Evolutionary conservation across 805 yeast species (phyloP).

Genomic region (Wickerhamomyces bisporus): DNA sequence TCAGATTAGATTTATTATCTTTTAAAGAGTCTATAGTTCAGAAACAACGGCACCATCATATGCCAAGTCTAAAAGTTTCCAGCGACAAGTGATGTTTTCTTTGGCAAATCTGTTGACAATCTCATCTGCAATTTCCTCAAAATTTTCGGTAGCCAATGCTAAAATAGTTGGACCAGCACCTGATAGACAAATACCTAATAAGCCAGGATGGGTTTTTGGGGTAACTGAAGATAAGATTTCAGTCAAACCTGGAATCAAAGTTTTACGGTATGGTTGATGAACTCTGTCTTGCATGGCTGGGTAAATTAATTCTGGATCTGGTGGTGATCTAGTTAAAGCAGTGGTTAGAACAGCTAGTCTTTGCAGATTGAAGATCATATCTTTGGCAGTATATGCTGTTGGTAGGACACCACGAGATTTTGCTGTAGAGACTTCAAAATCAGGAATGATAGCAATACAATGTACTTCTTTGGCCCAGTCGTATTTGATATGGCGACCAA

Average conservation of each 20-base stretch:
- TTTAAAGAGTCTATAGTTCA: conserved; percentile 20
- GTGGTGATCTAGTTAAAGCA: conserved; percentile 81
- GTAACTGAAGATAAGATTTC: conserved; percentile 77
- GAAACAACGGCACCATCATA: conserved; percentile 75
- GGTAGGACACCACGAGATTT: conserved; percentile 89
- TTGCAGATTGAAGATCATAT: conserved; percentile 89
- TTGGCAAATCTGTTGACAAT: conserved; percentile 65
- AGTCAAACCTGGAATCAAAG: conserved; percentile 84
- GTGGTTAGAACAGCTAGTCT: conserved; percentile 89
- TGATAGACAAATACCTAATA: conserved; percentile 88
- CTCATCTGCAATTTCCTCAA: conserved; percentile 73
- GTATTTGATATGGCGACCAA: conserved; percentile 87
- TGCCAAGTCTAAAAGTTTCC: conserved; percentile 85
- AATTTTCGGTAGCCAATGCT: conserved; percentile 87
- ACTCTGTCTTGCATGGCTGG: conserved; percentile 95
- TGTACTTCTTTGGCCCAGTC: conserved; percentile 76
- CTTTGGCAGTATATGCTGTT: conserved; percentile 65
- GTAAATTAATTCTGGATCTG: conserved; percentile 77
- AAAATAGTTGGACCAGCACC: conserved; percentile 98
- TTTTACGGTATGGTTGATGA: conserved; percentile 95
- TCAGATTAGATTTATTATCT: too few relatives aligned
- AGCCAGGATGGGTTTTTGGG: conserved; percentile 76
- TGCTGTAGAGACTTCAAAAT: conserved; percentile 93
- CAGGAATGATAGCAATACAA: conserved; percentile 89
- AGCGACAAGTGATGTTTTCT: conserved; percentile 64